Conservation (phyloP, 352 stramenopile species). For the Thalassiosira mediterranea region DNA sequence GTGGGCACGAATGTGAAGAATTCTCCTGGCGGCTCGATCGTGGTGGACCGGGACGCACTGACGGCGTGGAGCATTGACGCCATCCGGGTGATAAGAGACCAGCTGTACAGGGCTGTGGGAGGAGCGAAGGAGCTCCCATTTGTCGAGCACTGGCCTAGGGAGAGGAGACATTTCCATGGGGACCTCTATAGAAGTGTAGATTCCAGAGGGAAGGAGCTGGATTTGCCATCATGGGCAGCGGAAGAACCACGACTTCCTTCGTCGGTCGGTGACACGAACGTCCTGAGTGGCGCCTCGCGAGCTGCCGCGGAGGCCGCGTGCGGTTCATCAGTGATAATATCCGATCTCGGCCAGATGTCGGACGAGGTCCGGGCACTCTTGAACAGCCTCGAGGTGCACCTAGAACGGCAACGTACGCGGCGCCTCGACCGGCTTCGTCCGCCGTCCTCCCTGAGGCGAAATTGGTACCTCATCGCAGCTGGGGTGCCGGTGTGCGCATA, state of each 20-base stretch:
- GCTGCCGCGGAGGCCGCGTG: slow-evolving; percentile 1
- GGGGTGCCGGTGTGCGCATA: slow-evolving; percentile 50
- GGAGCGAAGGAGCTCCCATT: slow-evolving; percentile 61
- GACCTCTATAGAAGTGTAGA: no score
- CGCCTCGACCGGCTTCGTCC: slow-evolving; percentile 68
- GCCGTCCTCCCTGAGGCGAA: slow-evolving; percentile 51
- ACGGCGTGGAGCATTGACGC: slow-evolving; percentile 79
- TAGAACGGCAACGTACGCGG: slow-evolving; percentile 66
- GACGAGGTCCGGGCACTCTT: slow-evolving; percentile 71
- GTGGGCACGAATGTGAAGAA: slow-evolving; percentile 51
- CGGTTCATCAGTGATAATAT: slow-evolving; percentile 40
- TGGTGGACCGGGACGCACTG: slow-evolving; percentile 66
- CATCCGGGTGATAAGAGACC: slow-evolving; percentile 67
- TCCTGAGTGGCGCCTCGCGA: neutral
- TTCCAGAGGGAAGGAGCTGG: no score
- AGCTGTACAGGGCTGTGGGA: slow-evolving; percentile 57
- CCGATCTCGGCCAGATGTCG: slow-evolving; percentile 64
- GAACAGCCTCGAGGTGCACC: slow-evolving; percentile 69
- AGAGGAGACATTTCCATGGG: slow-evolving; percentile 43
- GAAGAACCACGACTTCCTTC: no score
- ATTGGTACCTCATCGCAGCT: slow-evolving; percentile 74
- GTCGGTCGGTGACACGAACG: no score
- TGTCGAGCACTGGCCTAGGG: slow-evolving; percentile 64
- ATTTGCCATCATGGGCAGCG: slow-evolving; percentile 23
- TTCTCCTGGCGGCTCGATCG: slow-evolving; percentile 60